Evolutionary conservation across 495 filamentous ascomycete genomes (phyloP), one percentile per base, ranked within the genome.

Genomic region (Aspergillus nidulans): DNA sequence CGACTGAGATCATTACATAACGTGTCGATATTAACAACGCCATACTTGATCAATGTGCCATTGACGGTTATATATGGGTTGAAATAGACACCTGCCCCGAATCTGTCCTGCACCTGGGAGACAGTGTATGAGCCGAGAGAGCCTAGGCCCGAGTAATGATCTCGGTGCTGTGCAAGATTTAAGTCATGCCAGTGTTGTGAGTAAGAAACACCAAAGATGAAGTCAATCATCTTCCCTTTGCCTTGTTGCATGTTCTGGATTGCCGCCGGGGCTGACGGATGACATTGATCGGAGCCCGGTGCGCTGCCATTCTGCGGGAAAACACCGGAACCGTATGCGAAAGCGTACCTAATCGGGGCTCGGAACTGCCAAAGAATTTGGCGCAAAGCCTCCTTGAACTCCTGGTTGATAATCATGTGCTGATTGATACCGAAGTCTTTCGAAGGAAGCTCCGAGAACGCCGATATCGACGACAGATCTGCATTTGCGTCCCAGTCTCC

Each of bases 171-270:
- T 49, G 75, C 72, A 25, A 98, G 76, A 67, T 98, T 98, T 42
- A 98, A 71, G 18, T 85, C 87, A 73, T 98, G 94, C 91, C 92
- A 98, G 71, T 98, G 94, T 65, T 98, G 89, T 3, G 89, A 91
- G 69, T 96, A 89, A 5, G 87, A 89, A 12, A 97, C 92, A 28
- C 94, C 95, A 60, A 97, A 96, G 52, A 98, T 95, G 63, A 97
- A 94, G 69, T 98, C 94, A 60, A 98, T 96, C 88, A 97, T 95
- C 70, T 97, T 97, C 8, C 87, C 89, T 1, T 83, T 85, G 36
- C 89, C 89, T 62, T 88, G 84, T 65, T 97, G 92, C 58, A 89
- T 87, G 32, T 87, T 86, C 47, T 84, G 73, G 30, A 96, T 86
- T 10, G 89, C 90, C 21, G 80, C 69, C 18, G 88, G 89, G 2